Conservation (phyloP, 2,329 filamentous ascomycete species). For the Aureobasidium sp. region DNA sequence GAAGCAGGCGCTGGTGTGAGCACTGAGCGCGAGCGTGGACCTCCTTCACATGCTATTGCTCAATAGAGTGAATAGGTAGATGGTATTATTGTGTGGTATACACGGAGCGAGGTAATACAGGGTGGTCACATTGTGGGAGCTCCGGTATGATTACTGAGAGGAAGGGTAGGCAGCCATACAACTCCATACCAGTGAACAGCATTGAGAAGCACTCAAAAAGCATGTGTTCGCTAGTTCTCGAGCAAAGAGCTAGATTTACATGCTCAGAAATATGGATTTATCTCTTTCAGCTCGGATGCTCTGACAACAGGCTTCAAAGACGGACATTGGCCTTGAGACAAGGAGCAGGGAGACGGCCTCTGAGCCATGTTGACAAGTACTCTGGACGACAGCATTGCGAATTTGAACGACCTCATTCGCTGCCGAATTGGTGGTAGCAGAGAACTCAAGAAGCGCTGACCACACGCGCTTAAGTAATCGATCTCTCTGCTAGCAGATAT, state of each 20-base stretch:
- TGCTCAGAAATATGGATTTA: neutral
- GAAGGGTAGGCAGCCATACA: neutral
- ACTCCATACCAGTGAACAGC: neutral
- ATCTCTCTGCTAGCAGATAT: neutral
- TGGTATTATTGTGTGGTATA: neutral
- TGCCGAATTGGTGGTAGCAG: neutral
- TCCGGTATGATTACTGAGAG: neutral
- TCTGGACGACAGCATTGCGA: neutral
- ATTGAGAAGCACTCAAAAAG: neutral
- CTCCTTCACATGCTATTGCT: neutral
- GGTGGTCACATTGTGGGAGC: neutral
- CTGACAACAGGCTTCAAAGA: neutral
- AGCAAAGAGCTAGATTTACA: neutral
- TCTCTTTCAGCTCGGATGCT: neutral
- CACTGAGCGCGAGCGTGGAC: neutral
- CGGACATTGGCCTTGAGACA: neutral
- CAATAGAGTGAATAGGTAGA: neutral
- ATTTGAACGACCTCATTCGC: neutral
- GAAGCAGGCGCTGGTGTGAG: neutral
- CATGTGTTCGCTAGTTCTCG: neutral
- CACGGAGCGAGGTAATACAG: neutral
- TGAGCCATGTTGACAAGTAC: neutral
- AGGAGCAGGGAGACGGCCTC: neutral
- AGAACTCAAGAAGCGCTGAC: neutral
- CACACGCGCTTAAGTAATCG: neutral